Evolutionary conservation across 768 basidiomycete genomes (phyloP).

Genomic region (Hirschioporus abietinus): DNA sequence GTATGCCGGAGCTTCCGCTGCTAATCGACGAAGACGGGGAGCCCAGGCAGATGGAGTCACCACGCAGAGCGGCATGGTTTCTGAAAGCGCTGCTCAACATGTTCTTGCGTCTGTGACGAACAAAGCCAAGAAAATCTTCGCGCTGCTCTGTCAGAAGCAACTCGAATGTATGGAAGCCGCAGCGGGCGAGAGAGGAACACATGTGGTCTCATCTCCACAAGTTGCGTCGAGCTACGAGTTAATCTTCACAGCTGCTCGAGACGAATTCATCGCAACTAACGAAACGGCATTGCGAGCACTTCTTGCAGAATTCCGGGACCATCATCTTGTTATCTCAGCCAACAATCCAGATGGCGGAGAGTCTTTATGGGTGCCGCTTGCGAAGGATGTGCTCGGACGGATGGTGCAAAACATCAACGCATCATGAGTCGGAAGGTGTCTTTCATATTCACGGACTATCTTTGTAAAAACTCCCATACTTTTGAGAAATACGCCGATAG

Average conservation of each 20-base stretch:
- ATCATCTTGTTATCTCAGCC: conserved; percentile 65
- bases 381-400: background rate
- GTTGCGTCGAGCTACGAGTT: conserved; percentile 59
- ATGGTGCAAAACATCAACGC: background rate
- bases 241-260: conserved; percentile 68
- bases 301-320: conserved; percentile 88
- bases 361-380: background rate
- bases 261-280: conserved; percentile 84
- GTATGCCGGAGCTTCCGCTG: conserved; percentile 44
- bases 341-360: conserved; percentile 33
- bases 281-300: conserved; percentile 79
- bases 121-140: conserved; percentile 81
- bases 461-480: too few relatives aligned
- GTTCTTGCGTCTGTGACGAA: conserved; percentile 84
- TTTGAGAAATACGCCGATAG: too few relatives aligned
- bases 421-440: background rate
- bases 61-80: conserved; percentile 40
- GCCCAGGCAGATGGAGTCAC: conserved; percentile 25
- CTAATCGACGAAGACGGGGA: conserved; percentile 19
- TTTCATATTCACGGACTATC: too few relatives aligned
- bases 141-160: conserved; percentile 62
- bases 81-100: conserved; percentile 73
- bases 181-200: conserved; percentile 5
- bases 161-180: conserved; percentile 40
- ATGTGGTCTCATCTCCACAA: conserved; percentile 21